Percentiles rank a stretch among this genome's conserved stretches.
These are phyloP conservation scores for Gentiana dahurica DNA, from an alignment of 257 asterid species.

Conservation along the genomic window DNA sequence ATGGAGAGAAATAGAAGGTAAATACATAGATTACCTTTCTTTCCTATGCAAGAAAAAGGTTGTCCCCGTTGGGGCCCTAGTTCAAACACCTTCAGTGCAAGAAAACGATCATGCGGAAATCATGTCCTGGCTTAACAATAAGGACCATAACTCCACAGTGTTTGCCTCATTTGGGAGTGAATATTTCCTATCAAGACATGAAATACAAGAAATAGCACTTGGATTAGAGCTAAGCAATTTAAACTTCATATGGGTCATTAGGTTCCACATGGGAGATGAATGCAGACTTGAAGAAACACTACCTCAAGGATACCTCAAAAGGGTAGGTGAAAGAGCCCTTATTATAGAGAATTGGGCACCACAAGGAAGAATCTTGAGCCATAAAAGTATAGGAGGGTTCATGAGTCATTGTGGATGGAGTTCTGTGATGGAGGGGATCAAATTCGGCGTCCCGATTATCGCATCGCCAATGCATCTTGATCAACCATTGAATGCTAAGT, in stretches of 20 bases:
- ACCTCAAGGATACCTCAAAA: constrained; percentile 34
- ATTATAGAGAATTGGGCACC: constrained; percentile 52
- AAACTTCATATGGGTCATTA: constrained; percentile 51
- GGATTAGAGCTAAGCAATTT: constrained; percentile 47
- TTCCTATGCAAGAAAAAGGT: constrained; percentile 20
- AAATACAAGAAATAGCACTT: constrained; percentile 37
- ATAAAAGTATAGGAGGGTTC: constrained; percentile 42
- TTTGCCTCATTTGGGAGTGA: constrained; percentile 59
- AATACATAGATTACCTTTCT: constrained; percentile 31
- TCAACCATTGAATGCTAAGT: constrained; percentile 52
- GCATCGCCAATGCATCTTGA: constrained; percentile 62
- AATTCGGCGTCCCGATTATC: constrained; percentile 37
- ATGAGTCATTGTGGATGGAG: constrained; percentile 66
- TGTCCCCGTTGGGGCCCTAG: constrained; percentile 46
- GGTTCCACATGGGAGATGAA: constrained; percentile 26
- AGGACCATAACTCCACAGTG: constrained; percentile 31
- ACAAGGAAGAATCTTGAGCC: constrained; percentile 34
- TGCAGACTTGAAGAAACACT: constrained; percentile 12
- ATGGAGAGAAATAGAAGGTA: constrained; percentile 42
- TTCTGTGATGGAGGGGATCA: constrained; percentile 44
- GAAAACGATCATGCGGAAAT: constrained; percentile 12
- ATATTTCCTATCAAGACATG: constrained; percentile 37
- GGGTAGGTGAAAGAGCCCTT: constrained; percentile 33
- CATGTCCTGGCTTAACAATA: constrained; percentile 41
- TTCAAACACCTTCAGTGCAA: constrained; percentile 11